Evolutionary conservation across 2,329 filamentous ascomycete genomes (phyloP).

Genomic region (Ophiostoma montium): DNA sequence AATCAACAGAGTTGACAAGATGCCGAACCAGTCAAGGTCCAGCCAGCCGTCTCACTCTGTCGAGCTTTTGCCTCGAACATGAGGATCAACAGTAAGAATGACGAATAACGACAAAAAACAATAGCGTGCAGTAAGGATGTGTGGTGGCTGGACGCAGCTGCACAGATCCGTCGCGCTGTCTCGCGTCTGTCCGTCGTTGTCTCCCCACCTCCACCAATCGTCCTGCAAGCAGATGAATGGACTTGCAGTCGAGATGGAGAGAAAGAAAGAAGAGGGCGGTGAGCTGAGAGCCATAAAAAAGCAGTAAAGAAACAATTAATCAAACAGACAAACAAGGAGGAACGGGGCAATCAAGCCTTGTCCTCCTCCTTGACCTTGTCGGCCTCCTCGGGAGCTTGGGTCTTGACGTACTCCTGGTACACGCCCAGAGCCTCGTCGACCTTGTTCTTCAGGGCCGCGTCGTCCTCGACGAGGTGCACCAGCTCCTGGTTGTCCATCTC

Average conservation of each 20-base stretch:
- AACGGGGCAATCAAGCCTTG: conserved; percentile 15
- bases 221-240: too few relatives aligned
- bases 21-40: background rate
- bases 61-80: too few relatives aligned
- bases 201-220: conserved; percentile 1
- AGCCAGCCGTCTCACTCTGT: too few relatives aligned
- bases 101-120: background rate
- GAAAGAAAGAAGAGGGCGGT: background rate
- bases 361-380: conserved; percentile 37
- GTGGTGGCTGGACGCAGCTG: background rate
- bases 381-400: conserved; percentile 34
- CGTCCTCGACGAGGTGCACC: conserved; percentile 87
- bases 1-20: background rate
- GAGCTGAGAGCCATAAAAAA: background rate
- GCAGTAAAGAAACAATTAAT: background rate
- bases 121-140: background rate
- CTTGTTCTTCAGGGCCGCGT: conserved; percentile 79
- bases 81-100: too few relatives aligned
- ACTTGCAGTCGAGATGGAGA: background rate
- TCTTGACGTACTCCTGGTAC: conserved; percentile 98
- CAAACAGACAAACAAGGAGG: background rate
- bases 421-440: conserved; percentile 94
- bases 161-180: background rate
- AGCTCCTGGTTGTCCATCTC: conserved; percentile 98
- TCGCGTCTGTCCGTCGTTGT: background rate